These are phyloP conservation scores for Lepidium sativum DNA, from an alignment of 345 rosid species.

Conservation along the genomic window DNA sequence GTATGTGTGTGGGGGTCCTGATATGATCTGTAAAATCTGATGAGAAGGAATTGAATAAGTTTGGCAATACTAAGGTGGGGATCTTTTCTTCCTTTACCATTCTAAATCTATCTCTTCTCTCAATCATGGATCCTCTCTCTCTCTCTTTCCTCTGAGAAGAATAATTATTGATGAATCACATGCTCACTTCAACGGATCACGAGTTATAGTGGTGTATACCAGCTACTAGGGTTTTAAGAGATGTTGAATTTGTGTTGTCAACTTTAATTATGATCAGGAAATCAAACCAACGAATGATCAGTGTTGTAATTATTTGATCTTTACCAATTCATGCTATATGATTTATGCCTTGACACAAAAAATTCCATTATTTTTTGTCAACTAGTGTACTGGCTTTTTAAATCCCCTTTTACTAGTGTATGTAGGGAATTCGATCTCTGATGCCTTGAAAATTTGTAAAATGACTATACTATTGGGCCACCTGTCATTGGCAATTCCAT, in stretches of 20 bases:
- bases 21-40: constrained; percentile 29
- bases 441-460: too few species aligned
- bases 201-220: neutral
- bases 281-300: neutral
- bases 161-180: constrained; percentile 23
- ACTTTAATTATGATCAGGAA: neutral
- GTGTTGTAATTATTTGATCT: neutral
- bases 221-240: neutral
- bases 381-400: too few species aligned
- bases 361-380: neutral
- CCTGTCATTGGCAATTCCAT: too few species aligned
- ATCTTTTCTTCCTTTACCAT: constrained; percentile 27
- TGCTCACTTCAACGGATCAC: constrained; percentile 21
- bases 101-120: constrained; percentile 29
- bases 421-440: too few species aligned
- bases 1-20: constrained; percentile 26
- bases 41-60: constrained; percentile 22
- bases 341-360: neutral
- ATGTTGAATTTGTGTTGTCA: constrained; percentile 8
- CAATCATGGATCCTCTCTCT: constrained; percentile 12
- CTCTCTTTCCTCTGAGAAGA: constrained; percentile 1
- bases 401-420: too few species aligned
- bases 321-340: neutral
- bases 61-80: constrained; percentile 37
- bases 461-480: too few species aligned